Evolutionary conservation across 2,329 filamentous ascomycete species (phyloP).

Genomic region (Exophiala phaeomuriformis): DNA sequence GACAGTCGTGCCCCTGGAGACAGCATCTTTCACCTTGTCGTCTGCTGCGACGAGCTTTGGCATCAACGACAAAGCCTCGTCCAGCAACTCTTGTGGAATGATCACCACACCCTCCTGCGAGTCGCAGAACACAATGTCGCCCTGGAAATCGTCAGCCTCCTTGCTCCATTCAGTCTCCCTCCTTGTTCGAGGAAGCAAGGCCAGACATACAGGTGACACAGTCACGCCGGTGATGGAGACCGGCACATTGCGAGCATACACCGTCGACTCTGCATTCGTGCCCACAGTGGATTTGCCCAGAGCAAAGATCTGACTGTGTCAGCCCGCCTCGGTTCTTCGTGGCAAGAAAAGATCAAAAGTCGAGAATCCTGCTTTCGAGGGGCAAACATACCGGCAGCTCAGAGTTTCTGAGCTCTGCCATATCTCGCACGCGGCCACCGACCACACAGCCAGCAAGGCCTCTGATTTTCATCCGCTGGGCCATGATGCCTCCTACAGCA

Average conservation of each 20-base stretch:
- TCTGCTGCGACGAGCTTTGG: slow-evolving; percentile 49
- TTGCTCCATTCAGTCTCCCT: not conserved
- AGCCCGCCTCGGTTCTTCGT: not conserved
- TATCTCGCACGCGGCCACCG: slow-evolving; percentile 60
- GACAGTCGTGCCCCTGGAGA: slow-evolving; percentile 55
- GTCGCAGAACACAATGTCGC: slow-evolving; percentile 65
- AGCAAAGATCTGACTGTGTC: slow-evolving; percentile 37
- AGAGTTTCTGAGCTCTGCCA: slow-evolving; percentile 51
- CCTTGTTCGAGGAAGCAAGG: not conserved
- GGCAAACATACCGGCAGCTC: slow-evolving; percentile 48
- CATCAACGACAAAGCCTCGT: slow-evolving; percentile 54
- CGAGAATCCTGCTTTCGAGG: not conserved
- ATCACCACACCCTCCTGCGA: slow-evolving; percentile 61
- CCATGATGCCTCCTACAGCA: slow-evolving; percentile 70
- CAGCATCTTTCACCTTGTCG: slow-evolving; percentile 56
- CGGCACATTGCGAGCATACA: slow-evolving; percentile 36
- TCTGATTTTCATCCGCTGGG: slow-evolving; percentile 57
- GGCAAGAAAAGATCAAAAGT: not conserved
- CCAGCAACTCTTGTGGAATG: slow-evolving; percentile 56
- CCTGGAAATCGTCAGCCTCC: slow-evolving; percentile 31
- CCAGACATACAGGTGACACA: slow-evolving; percentile 35
- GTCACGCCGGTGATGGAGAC: slow-evolving; percentile 37
- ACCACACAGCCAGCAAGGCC: slow-evolving; percentile 58
- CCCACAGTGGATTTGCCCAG: slow-evolving; percentile 40
- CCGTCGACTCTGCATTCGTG: slow-evolving; percentile 39